Base-by-base conservation (phyloP, 768 basidiomycete genomes). In the Pleurotus ostreatus region DNA sequence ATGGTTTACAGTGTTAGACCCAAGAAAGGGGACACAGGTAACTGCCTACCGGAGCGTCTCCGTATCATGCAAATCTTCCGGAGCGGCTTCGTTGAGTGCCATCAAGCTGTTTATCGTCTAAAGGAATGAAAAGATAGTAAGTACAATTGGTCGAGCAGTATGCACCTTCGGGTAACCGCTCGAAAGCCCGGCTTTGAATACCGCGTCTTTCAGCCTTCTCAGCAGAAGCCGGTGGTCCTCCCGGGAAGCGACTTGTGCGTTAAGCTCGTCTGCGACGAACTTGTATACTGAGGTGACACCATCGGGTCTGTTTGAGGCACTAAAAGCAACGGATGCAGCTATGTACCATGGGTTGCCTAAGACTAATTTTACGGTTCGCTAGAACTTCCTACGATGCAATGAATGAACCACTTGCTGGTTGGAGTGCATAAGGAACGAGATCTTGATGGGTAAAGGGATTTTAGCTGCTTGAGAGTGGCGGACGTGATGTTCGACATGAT, bases 121-220 rank as follows among this genome's bases (percentile, higher is more conserved):
- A 13, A 20, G 3, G 11, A 9, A 9, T 34, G 8, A 34, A 34
- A 34, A 34, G 30, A 34, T 11, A 9, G 9, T 34, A 1, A 11
- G 9, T 11, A 34, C 30, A 34, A 0, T 8, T 11, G 8, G 30
- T 34, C 30, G 11, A 11, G 8, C 3, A 34, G 30, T 58, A 61
- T 12, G 15, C 13, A 85, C 86, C 70, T 77, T 81, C 2, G 84
- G 77, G 61, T 80, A 82, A 6, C 86, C 86, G 53, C 73, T 71
- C 16, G 79, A 72, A 60, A 84, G 62, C 3, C 83, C 86, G 3
- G 80, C 75, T 63, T 86, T 85, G 69, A 88, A 79, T 4, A 88
- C 59, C 0, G 78, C 80, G 58, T 88, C 86, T 26, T 83, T 72
- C n/a, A 86, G 66, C 60, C 77, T 84, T 53, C 78, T 74, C 39